Conservation (phyloP, 108 stramenopile species). For the Cyclostephanos invisitatus region DNA sequence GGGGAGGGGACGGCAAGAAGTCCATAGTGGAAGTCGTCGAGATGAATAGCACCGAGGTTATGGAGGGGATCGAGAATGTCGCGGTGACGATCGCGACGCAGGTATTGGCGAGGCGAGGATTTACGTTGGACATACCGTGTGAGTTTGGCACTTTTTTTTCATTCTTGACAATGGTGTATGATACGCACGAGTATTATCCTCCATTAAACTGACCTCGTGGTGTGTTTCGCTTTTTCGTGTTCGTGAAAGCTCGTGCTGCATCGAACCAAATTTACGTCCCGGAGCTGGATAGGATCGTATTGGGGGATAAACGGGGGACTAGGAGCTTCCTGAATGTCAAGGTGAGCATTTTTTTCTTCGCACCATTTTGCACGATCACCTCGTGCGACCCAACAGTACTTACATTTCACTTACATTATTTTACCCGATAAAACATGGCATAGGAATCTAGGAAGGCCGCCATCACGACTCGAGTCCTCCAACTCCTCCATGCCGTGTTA, state of each 20-base stretch:
- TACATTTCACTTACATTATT: background rate
- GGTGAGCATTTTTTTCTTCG: slow-evolving; percentile 8
- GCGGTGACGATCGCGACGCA: slow-evolving; percentile 70
- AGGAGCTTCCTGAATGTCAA: slow-evolving; percentile 79
- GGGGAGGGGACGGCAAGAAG: slow-evolving; percentile 23
- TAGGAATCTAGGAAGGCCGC: slow-evolving; percentile 91
- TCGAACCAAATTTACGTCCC: slow-evolving; percentile 90
- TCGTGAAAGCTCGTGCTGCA: slow-evolving; percentile 54
- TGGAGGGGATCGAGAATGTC: slow-evolving; percentile 82
- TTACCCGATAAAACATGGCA: background rate
- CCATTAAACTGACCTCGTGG: no score
- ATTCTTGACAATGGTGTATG: no score
- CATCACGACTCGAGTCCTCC: slow-evolving; percentile 92
- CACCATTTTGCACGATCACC: background rate
- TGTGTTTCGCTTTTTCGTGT: background rate
- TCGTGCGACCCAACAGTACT: background rate
- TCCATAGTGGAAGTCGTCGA: slow-evolving; percentile 79
- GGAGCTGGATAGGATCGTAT: slow-evolving; percentile 91
- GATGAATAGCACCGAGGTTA: slow-evolving; percentile 65
- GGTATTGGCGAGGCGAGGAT: slow-evolving; percentile 56
- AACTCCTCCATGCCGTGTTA: slow-evolving; percentile 93
- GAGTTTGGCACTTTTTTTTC: slow-evolving; percentile 48
- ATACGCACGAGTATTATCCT: no score
- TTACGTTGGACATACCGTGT: slow-evolving; percentile 70
- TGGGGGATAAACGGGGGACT: slow-evolving; percentile 68